A percentile compares a stretch with the other conserved stretches of the same genome.
These are phyloP conservation scores for Phytophthora crassamura DNA, from an alignment of 352 stramenopile genomes.

Conservation along the genomic window DNA sequence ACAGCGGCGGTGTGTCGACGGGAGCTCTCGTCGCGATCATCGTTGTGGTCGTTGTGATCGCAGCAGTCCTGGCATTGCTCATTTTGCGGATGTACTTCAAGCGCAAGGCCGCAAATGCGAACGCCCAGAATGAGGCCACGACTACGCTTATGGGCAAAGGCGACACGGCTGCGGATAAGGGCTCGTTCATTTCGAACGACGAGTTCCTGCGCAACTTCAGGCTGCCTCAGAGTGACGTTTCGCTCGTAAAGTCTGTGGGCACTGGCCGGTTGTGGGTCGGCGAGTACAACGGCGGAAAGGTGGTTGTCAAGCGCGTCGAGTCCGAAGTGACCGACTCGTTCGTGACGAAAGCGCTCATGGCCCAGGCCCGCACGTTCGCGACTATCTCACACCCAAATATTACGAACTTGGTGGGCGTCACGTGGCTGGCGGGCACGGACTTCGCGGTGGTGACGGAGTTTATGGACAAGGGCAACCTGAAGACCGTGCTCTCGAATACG, in stretches of 20 bases:
- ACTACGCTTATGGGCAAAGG: slow-evolving; percentile 59
- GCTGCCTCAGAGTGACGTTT: slow-evolving; percentile 62
- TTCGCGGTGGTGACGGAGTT: slow-evolving; percentile 80
- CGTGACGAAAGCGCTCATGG: slow-evolving; percentile 70
- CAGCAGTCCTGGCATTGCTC: slow-evolving; percentile 43
- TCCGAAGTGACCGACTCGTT: slow-evolving; percentile 63
- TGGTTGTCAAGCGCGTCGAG: slow-evolving; percentile 80
- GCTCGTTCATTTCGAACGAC: slow-evolving; percentile 75
- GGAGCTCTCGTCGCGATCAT: slow-evolving; percentile 59
- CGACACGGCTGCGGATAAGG: slow-evolving; percentile 48
- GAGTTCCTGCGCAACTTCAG: slow-evolving; percentile 62
- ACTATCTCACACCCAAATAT: slow-evolving; percentile 71
- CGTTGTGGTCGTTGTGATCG: slow-evolving; percentile 49
- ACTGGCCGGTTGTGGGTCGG: slow-evolving; percentile 61
- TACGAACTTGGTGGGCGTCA: slow-evolving; percentile 68
- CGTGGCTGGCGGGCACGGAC: slow-evolving; percentile 78
- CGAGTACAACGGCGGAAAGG: slow-evolving; percentile 60
- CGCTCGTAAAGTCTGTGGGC: slow-evolving; percentile 60
- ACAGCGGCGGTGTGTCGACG: slow-evolving; percentile 36
- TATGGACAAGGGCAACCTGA: slow-evolving; percentile 75
- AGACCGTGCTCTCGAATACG: slow-evolving; percentile 58
- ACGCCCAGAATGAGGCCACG: slow-evolving; percentile 36
- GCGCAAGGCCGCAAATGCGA: slow-evolving; percentile 25
- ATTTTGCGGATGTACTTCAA: slow-evolving; percentile 47
- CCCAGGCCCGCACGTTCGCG: slow-evolving; percentile 55